These are phyloP conservation scores for Arthrobotrys conoides DNA, from an alignment of 2,329 filamentous ascomycete genomes.

Conservation along the genomic window DNA sequence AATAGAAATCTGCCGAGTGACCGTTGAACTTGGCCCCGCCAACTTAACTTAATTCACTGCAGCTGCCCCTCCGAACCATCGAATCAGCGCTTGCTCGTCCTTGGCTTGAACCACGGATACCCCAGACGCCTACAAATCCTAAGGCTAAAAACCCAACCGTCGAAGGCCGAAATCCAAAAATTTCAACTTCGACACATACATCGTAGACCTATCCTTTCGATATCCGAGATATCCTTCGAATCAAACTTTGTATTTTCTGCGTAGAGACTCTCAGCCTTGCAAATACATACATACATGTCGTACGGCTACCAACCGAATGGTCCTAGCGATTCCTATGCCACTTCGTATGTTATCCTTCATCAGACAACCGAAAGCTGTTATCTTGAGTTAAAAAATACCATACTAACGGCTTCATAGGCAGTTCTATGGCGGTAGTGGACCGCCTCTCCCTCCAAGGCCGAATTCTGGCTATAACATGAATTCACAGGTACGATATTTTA, in stretches of 20 bases:
- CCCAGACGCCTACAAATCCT: slow-evolving; percentile 24
- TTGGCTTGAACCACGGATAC: slow-evolving; percentile 36
- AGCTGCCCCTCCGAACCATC: slow-evolving; percentile 34
- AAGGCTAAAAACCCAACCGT: slow-evolving; percentile 29
- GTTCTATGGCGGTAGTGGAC: slow-evolving; percentile 50
- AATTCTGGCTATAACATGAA: slow-evolving; percentile 50
- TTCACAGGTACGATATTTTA: slow-evolving; percentile 42
- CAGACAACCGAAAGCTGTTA: slow-evolving; percentile 1
- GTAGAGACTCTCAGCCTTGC: background rate
- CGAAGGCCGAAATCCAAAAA: slow-evolving; percentile 3
- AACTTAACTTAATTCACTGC: slow-evolving; percentile 31
- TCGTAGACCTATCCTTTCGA: slow-evolving; percentile 13
- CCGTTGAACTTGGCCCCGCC: slow-evolving; percentile 25
- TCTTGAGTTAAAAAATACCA: background rate
- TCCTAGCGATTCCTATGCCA: slow-evolving; percentile 60
- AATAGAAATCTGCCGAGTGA: slow-evolving; percentile 18
- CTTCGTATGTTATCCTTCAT: slow-evolving; percentile 46
- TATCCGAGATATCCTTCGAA: slow-evolving; percentile 3
- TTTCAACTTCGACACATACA: slow-evolving; percentile 16
- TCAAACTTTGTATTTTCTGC: slow-evolving; percentile 17
- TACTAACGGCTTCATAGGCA: slow-evolving; percentile 38
- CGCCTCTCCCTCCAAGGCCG: slow-evolving; percentile 57
- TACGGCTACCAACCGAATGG: slow-evolving; percentile 58
- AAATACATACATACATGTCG: slow-evolving; percentile 57
- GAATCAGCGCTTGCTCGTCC: slow-evolving; percentile 19